phyloP scores from a whole-genome alignment of 768 basidiomycete genomes.

The Amanita rimosa region DNA sequence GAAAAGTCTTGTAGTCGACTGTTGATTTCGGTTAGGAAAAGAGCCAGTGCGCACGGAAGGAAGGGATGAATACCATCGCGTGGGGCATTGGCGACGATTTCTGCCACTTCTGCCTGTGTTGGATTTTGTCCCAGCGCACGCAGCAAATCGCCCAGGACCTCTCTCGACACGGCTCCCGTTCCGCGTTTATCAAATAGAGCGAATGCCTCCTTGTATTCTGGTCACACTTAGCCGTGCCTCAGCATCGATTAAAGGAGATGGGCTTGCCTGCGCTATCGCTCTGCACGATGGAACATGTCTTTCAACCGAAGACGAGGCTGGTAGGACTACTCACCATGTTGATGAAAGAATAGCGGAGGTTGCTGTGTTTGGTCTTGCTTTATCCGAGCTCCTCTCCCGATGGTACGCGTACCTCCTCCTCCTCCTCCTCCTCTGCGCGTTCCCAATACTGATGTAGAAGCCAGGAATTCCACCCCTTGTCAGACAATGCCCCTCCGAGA shows the following conservation, averaged over 20 bases:
- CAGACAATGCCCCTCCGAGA: conserved; percentile 45
- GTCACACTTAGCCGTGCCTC: conserved; percentile 2
- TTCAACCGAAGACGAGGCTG: background rate
- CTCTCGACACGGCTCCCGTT: conserved; percentile 78
- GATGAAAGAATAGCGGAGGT: background rate
- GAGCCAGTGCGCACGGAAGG: background rate
- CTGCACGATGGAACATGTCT: conserved; percentile 9
- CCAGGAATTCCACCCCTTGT: conserved; percentile 44
- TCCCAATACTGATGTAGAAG: background rate
- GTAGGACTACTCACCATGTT: background rate
- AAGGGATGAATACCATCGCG: conserved; percentile 47
- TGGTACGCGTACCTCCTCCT: background rate
- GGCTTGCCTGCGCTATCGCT: conserved; percentile 29
- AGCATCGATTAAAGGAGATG: background rate
- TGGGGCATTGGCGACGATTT: conserved; percentile 63
- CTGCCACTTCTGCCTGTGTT: conserved; percentile 94
- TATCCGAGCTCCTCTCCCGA: background rate
- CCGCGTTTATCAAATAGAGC: conserved; percentile 98
- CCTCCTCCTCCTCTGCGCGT: background rate
- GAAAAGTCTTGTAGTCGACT: conserved; percentile 92
- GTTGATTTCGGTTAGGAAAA: background rate
- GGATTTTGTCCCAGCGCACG: conserved; percentile 96
- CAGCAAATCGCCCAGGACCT: conserved; percentile 85
- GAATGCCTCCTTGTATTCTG: conserved; percentile 96
- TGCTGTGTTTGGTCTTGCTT: conserved; percentile 1